phyloP scores from a whole-genome alignment of 208 protist genomes.

The Trypanosoma cruzi region DNA sequence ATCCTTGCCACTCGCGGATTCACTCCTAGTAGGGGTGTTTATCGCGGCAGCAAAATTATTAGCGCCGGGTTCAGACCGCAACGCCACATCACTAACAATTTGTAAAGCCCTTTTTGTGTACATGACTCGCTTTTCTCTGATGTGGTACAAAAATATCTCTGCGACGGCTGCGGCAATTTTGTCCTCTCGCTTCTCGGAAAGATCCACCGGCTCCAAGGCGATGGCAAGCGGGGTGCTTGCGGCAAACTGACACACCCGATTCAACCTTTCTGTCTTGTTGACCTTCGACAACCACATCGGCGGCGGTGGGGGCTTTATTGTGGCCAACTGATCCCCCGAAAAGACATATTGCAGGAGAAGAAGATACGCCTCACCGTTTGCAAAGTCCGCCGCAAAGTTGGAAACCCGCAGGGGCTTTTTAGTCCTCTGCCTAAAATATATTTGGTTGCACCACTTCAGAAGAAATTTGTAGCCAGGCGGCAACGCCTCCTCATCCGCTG shows the following conservation, averaged over 20 bases:
- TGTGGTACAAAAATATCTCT: conserved; percentile 25
- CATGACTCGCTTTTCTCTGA: conserved; percentile 5
- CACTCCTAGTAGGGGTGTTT: background rate
- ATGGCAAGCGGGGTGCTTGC: conserved; percentile 41
- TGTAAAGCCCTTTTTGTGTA: background rate
- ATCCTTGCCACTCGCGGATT: background rate
- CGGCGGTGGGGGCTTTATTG: background rate
- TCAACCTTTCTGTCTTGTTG: conserved; percentile 39
- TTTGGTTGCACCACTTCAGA: conserved; percentile 66
- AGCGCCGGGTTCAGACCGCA: background rate
- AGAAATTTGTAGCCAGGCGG: conserved; percentile 32
- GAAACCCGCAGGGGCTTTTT: conserved; percentile 30
- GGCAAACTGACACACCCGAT: conserved; percentile 48
- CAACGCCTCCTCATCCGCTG: background rate
- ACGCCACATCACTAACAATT: background rate
- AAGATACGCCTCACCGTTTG: conserved; percentile 59
- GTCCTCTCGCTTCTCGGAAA: conserved; percentile 66
- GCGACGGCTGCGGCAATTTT: conserved; percentile 46
- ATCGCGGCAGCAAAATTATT: background rate
- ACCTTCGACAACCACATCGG: background rate
- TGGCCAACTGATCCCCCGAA: conserved; percentile 22
- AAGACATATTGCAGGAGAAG: conserved; percentile 62
- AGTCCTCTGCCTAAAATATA: conserved; percentile 27
- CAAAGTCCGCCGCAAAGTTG: conserved; percentile 68
- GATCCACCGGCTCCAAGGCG: conserved; percentile 55